phyloP scores from a whole-genome alignment of 371 early-diverging fungal species.

The Lichtheimia ornata region DNA sequence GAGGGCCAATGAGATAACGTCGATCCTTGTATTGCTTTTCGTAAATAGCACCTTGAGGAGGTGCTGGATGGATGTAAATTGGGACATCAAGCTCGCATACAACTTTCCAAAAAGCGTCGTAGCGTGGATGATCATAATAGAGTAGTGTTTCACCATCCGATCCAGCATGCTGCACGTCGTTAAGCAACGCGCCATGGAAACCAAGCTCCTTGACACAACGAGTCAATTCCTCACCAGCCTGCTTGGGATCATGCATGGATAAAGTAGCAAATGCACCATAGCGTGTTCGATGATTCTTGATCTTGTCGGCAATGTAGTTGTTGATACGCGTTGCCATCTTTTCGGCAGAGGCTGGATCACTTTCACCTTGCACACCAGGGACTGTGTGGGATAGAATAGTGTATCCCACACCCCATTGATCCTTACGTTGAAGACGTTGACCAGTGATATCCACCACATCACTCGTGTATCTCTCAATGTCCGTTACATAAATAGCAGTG shows the following conservation, averaged over 20 bases:
- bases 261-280: slow-evolving; percentile 17
- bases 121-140: slow-evolving; percentile 14
- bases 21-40: slow-evolving; percentile 8
- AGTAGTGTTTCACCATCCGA: slow-evolving; percentile 6
- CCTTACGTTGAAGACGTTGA: neutral
- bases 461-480: neutral
- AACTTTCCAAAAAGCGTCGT: slow-evolving; percentile 8
- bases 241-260: slow-evolving; percentile 16
- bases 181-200: slow-evolving; percentile 13
- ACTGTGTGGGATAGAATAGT: slow-evolving; percentile 9
- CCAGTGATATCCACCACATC: slow-evolving; percentile 2
- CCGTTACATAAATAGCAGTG: neutral
- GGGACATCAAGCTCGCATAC: slow-evolving; percentile 13
- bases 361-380: slow-evolving; percentile 4
- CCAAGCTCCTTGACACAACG: slow-evolving; percentile 11
- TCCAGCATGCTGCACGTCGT: slow-evolving; percentile 8
- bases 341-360: neutral
- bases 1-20: slow-evolving; percentile 7
- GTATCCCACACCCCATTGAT: slow-evolving; percentile 6
- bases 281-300: slow-evolving; percentile 4
- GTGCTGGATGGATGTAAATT: slow-evolving; percentile 14
- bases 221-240: slow-evolving; percentile 10
- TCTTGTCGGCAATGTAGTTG: slow-evolving; percentile 9
- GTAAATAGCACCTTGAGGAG: neutral
- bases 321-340: slow-evolving; percentile 5